These are phyloP conservation scores for Yarrowia sp. DNA, from an alignment of 805 yeast species.

Conservation along the genomic window DNA sequence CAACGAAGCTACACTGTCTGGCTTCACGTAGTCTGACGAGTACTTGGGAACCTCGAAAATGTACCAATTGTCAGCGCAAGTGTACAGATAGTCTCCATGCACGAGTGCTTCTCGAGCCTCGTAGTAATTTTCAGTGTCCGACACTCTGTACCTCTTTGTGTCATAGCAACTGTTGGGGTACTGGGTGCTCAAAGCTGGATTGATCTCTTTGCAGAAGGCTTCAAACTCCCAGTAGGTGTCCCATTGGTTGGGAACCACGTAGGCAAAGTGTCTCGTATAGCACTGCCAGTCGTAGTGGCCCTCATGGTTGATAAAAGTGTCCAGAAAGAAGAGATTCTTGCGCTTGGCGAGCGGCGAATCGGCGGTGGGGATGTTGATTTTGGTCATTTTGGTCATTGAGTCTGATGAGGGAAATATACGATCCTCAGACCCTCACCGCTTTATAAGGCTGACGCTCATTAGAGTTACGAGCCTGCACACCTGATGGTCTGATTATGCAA, in stretches of 20 bases:
- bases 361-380: constrained; percentile 4
- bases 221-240: constrained; percentile 21
- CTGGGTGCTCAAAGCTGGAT: constrained; percentile 18
- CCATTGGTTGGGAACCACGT: constrained; percentile 25
- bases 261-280: constrained; percentile 15
- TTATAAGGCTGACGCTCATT: not conserved
- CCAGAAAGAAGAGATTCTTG: constrained; percentile 23
- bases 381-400: not conserved
- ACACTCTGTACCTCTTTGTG: constrained; percentile 13
- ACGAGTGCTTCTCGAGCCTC: constrained; percentile 22
- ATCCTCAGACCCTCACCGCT: not conserved
- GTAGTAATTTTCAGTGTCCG: constrained; percentile 10
- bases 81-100: constrained; percentile 22
- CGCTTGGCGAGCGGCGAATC: constrained; percentile 17
- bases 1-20: constrained; percentile 15
- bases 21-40: constrained; percentile 19
- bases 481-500: constrained; percentile 31
- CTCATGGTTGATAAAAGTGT: constrained; percentile 29
- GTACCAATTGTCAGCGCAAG: constrained; percentile 27
- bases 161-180: not conserved
- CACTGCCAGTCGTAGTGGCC: constrained; percentile 33
- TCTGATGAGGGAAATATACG: not conserved
- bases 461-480: constrained; percentile 13
- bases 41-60: constrained; percentile 23
- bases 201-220: constrained; percentile 18